Percentiles rank a stretch among this genome's conserved stretches.
Evolutionary conservation across 805 yeast genomes (phyloP).

Genomic region (Candida berthetii): DNA sequence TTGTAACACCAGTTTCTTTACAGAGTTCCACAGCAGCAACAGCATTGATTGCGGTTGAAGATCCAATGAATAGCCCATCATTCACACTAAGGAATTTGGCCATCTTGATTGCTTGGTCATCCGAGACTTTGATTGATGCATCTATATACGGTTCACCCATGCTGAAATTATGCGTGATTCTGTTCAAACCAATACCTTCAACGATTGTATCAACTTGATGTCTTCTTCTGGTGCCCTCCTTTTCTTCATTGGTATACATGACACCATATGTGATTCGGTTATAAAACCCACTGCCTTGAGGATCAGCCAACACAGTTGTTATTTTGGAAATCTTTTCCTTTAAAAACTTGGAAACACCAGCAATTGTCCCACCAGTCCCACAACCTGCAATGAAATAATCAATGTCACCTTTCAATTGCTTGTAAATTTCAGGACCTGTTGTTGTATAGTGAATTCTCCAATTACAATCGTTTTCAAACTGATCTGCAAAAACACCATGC

Average conservation of each 20-base stretch:
- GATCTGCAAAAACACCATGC: constrained; percentile 80
- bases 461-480: constrained; percentile 88
- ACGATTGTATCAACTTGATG: constrained; percentile 95
- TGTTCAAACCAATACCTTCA: constrained; percentile 89
- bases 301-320: constrained; percentile 72
- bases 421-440: constrained; percentile 92
- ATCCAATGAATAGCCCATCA: constrained; percentile 90
- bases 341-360: constrained; percentile 82
- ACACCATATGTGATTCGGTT: constrained; percentile 86
- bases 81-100: constrained; percentile 74
- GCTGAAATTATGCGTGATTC: constrained; percentile 77
- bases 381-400: constrained; percentile 87
- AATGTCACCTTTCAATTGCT: constrained; percentile 57
- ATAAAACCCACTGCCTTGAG: constrained; percentile 90
- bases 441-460: constrained; percentile 79
- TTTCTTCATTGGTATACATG: constrained; percentile 85
- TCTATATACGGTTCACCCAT: constrained; percentile 68
- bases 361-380: constrained; percentile 95
- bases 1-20: constrained; percentile 30
- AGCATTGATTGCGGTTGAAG: constrained; percentile 90
- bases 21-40: constrained; percentile 78
- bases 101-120: constrained; percentile 80
- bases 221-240: constrained; percentile 88
- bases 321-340: constrained; percentile 41
- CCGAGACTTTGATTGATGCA: constrained; percentile 74